A percentile compares a stretch with the other conserved stretches of the same genome.
Conservation (phyloP, 2,329 filamentous ascomycete species). For the Pseudogymnoascus sp. region DNA sequence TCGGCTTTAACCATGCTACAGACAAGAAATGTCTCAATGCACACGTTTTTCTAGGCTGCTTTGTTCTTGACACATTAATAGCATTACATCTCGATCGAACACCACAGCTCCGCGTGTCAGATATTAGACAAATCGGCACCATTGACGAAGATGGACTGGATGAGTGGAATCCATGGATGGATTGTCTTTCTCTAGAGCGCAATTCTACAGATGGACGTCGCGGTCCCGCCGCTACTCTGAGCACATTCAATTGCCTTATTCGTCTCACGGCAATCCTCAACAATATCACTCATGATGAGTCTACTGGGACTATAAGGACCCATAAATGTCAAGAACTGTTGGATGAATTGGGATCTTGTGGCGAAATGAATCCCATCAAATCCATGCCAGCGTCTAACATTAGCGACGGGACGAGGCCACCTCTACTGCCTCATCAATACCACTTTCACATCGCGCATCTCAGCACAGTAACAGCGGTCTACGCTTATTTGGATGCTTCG, state of each 20-base stretch:
- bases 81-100: constrained; percentile 41
- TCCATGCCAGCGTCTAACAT: not conserved
- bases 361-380: constrained; percentile 9
- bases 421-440: constrained; percentile 26
- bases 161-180: constrained; percentile 66
- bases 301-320: constrained; percentile 7
- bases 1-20: constrained; percentile 31
- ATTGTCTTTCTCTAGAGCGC: constrained; percentile 35
- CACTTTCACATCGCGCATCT: constrained; percentile 25
- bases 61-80: constrained; percentile 52
- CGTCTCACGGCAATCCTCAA: constrained; percentile 25
- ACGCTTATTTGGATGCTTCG: not conserved
- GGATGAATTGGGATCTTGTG: constrained; percentile 22
- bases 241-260: constrained; percentile 28
- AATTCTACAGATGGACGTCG: constrained; percentile 17
- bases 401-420: not conserved
- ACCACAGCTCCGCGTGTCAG: constrained; percentile 40
- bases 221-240: constrained; percentile 26
- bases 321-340: constrained; percentile 13
- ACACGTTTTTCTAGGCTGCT: constrained; percentile 47
- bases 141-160: constrained; percentile 59
- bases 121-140: constrained; percentile 36
- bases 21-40: constrained; percentile 26
- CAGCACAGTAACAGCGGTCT: constrained; percentile 17
- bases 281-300: constrained; percentile 19